These are phyloP conservation scores for Tolypocladium album DNA, from an alignment of 2,329 filamentous ascomycete genomes.

Conservation along the genomic window DNA sequence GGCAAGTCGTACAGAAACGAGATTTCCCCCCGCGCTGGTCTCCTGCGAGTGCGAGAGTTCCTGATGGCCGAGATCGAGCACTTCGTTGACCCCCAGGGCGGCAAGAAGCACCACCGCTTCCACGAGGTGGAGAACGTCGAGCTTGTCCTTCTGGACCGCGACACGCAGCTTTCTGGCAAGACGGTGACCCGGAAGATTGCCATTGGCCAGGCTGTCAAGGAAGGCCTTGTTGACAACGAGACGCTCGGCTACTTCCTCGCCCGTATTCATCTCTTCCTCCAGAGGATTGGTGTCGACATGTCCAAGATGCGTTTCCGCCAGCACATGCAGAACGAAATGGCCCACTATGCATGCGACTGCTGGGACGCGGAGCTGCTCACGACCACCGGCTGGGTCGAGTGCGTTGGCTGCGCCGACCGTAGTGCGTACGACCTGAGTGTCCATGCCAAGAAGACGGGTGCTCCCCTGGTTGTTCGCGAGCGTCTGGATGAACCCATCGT, in stretches of 20 bases:
- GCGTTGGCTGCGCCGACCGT: conserved; percentile 90
- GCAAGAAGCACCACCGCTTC: conserved; percentile 91
- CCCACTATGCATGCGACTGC: conserved; percentile 93
- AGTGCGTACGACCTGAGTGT: conserved; percentile 91
- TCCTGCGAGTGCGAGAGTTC: conserved; percentile 92
- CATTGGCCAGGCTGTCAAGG: conserved; percentile 77
- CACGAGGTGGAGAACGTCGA: conserved; percentile 74
- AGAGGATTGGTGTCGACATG: conserved; percentile 78
- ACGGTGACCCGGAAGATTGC: conserved; percentile 62
- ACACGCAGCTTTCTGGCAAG: conserved; percentile 79
- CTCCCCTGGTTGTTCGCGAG: conserved; percentile 76
- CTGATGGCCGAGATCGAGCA: conserved; percentile 99
- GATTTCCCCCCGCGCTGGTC: conserved; percentile 84
- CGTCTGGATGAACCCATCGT: conserved; percentile 65
- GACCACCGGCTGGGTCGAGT: conserved; percentile 95
- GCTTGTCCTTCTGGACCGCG: conserved; percentile 71
- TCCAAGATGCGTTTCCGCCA: conserved; percentile 91
- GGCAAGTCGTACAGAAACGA: conserved; percentile 98
- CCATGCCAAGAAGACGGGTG: conserved; percentile 86
- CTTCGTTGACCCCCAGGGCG: conserved; percentile 86
- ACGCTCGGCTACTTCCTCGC: conserved; percentile 96
- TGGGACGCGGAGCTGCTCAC: conserved; percentile 94
- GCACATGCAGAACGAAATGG: conserved; percentile 72
- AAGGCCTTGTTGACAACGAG: conserved; percentile 86
- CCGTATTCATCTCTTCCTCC: conserved; percentile 81